Conservation (phyloP, 257 asterid genomes). For the Striga asiatica region DNA sequence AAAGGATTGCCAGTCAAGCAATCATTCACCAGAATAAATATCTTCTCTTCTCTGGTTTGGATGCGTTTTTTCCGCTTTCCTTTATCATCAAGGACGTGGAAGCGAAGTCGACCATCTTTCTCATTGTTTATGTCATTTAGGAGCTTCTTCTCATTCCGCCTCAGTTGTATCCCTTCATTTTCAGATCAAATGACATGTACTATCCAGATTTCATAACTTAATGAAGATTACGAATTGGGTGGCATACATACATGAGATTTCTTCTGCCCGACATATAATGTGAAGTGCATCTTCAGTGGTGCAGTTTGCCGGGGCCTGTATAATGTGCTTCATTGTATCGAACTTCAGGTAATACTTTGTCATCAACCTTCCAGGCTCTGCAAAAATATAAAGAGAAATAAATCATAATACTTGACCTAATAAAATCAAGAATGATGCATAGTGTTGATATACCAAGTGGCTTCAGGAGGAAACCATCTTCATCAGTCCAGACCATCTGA, state of each 20-base stretch:
- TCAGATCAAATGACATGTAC: slow-evolving; percentile 16
- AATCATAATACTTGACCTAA: background rate
- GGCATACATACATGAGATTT: slow-evolving; percentile 52
- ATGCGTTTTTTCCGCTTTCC: slow-evolving; percentile 83
- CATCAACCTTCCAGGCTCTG: slow-evolving; percentile 95
- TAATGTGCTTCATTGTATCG: slow-evolving; percentile 89
- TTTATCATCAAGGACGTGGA: slow-evolving; percentile 75
- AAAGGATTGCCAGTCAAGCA: slow-evolving; percentile 91
- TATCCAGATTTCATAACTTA: slow-evolving; percentile 12
- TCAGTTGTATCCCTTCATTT: slow-evolving; percentile 91
- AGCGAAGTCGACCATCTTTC: slow-evolving; percentile 85
- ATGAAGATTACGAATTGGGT: slow-evolving; percentile 8
- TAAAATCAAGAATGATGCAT: slow-evolving; percentile 7
- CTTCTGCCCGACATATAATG: slow-evolving; percentile 78
- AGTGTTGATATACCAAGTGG: slow-evolving; percentile 59
- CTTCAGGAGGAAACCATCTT: slow-evolving; percentile 82
- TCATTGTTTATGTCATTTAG: slow-evolving; percentile 80
- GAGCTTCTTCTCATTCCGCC: slow-evolving; percentile 89
- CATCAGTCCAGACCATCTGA: slow-evolving; percentile 95
- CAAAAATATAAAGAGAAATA: slow-evolving; percentile 13
- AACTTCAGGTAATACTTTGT: slow-evolving; percentile 96
- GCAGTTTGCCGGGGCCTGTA: slow-evolving; percentile 63
- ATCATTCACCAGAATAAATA: slow-evolving; percentile 83
- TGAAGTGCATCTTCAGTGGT: slow-evolving; percentile 70
- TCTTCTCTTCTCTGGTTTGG: slow-evolving; percentile 91